Evolutionary conservation across 805 yeast species (phyloP), one percentile per base, ranked within the genome.

Genomic region (Metschnikowia cubensis): DNA sequence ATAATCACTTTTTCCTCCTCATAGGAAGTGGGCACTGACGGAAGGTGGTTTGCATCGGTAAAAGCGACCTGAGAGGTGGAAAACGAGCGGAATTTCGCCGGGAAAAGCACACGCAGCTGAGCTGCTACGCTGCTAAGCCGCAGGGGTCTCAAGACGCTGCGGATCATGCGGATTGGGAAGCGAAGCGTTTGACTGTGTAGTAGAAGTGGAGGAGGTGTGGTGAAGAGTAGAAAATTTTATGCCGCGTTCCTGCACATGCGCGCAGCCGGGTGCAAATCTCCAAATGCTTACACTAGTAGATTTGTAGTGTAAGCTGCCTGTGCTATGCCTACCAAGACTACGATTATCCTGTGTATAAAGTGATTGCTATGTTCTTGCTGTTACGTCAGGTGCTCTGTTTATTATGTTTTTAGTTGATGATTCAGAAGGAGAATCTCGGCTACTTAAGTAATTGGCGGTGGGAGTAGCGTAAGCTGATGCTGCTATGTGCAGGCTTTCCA

Each of bases 1-100:
- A 87, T 74, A 38, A 81, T 66, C 35, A 75, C 84, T 64, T 85
- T 85, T 62, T 87, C 95, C 57, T 87, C 90, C 56, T 84, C 91
- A 59, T 85, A 86, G 17, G 82, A 73, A 42, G 63, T 51, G 10
- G 78, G 78, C 45, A 57, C 50, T 21, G 35, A 29, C 25, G 37
- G 40, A 14, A 55, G 54, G 25, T 48, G 50, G 35, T 53, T 55
- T 29, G 54, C 42, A 31, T 21, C 25, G 41, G 35, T 11, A 11
- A 18, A 25, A 4, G 29, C n/a, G 31, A 31, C 7, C 7, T 4
- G 5, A n/a, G 53, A 34, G 21, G n/a, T 42, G 25, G 48, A 42
- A 39, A 50, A 50, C 22, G 22, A 7, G 35, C 53, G 39, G 40
- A 18, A 1, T 20, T n/a, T 17, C 33, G 32, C 45, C 11, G 17